Conservation (phyloP, 2,329 filamentous ascomycete genomes). For the Microdochium bolleyi region DNA sequence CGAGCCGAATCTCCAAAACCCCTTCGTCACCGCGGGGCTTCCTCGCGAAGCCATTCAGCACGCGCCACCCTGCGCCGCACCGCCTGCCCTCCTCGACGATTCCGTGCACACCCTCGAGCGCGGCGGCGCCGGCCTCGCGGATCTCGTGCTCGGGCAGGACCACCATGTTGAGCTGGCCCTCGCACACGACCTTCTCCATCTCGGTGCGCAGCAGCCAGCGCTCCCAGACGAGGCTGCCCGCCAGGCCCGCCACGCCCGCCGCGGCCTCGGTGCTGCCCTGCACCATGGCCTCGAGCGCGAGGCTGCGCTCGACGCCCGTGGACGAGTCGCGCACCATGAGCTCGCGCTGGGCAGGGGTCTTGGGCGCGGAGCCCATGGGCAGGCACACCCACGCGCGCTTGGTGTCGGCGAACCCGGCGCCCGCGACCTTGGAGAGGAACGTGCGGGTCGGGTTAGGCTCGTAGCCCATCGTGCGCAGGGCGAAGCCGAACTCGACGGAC, state of each 20-base stretch:
- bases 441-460: slow-evolving; percentile 76
- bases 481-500: slow-evolving; percentile 86
- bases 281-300: slow-evolving; percentile 54
- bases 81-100: slow-evolving; percentile 56
- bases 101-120: slow-evolving; percentile 52
- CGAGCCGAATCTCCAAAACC: slow-evolving; percentile 27
- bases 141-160: slow-evolving; percentile 42
- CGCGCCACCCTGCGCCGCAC: slow-evolving; percentile 51
- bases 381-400: slow-evolving; percentile 85
- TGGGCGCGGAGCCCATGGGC: slow-evolving; percentile 60
- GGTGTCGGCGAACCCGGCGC: slow-evolving; percentile 70
- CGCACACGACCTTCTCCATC: slow-evolving; percentile 69
- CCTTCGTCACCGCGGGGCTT: slow-evolving; percentile 41
- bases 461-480: slow-evolving; percentile 82
- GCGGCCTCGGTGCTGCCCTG: slow-evolving; percentile 63
- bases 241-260: slow-evolving; percentile 69
- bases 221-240: slow-evolving; percentile 91
- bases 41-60: slow-evolving; percentile 55
- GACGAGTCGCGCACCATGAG: slow-evolving; percentile 19
- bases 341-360: slow-evolving; percentile 27
- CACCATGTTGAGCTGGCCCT: slow-evolving; percentile 47
- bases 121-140: slow-evolving; percentile 42
- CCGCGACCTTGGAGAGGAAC: slow-evolving; percentile 67
- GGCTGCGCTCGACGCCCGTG: slow-evolving; percentile 31
- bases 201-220: slow-evolving; percentile 88